Evolutionary conservation across 2,329 filamentous ascomycete species (phyloP).

Genomic region (Arthroderma sp.): DNA sequence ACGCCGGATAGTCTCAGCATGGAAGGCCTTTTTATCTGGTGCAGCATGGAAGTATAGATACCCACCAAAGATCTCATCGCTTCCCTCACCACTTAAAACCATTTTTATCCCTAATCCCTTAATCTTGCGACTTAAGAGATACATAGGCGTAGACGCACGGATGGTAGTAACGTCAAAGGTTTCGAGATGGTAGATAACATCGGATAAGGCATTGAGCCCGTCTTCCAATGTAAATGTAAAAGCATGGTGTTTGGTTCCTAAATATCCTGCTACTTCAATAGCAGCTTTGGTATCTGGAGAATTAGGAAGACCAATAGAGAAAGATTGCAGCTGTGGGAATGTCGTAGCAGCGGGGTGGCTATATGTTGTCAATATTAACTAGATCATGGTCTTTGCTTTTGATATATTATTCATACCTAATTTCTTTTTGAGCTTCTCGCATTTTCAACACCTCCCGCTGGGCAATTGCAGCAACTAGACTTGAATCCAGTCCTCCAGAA

Average conservation of each 20-base stretch:
- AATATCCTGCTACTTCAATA: conserved; percentile 88
- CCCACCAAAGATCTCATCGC: conserved; percentile 95
- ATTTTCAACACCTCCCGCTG: conserved; percentile 79
- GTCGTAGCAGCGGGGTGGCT: too few relatives aligned
- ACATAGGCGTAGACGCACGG: conserved; percentile 97
- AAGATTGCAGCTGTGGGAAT: conserved; percentile 95
- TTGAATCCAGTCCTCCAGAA: conserved; percentile 91
- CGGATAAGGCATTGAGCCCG: conserved; percentile 87
- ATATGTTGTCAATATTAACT: too few relatives aligned
- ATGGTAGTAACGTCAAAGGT: conserved; percentile 98
- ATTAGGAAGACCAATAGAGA: conserved; percentile 90
- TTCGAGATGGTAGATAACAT: conserved; percentile 97
- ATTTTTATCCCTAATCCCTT: conserved; percentile 99
- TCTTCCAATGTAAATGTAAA: conserved; percentile 98
- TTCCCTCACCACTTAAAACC: conserved; percentile 93
- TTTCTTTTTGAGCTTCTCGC: conserved; percentile 38
- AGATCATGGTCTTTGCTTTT: too few relatives aligned
- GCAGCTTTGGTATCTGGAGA: conserved; percentile 89
- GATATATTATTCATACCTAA: too few relatives aligned
- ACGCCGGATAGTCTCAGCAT: conserved; percentile 83
- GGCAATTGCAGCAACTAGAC: conserved; percentile 85
- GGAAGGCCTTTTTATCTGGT: conserved; percentile 82
- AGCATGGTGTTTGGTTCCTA: conserved; percentile 94
- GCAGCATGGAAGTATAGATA: conserved; percentile 98
- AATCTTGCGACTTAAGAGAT: conserved; percentile 93